Percentiles rank a stretch among this genome's conserved stretches.
These are phyloP conservation scores for Russula sp. DNA, from an alignment of 768 basidiomycete genomes.

Conservation along the genomic window DNA sequence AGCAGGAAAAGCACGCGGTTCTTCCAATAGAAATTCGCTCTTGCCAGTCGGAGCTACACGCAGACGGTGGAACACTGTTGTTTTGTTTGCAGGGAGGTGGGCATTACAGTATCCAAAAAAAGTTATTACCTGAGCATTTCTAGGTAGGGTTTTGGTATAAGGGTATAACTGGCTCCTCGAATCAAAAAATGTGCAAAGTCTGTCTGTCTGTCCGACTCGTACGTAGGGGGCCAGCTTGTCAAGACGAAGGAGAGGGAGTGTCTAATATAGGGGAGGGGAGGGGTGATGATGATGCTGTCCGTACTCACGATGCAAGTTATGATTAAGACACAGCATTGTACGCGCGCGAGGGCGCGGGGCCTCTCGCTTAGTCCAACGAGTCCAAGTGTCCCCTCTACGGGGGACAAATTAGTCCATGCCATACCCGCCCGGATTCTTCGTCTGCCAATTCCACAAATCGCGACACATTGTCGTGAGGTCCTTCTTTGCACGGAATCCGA, in stretches of 20 bases:
- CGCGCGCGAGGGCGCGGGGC: background rate
- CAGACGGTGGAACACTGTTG: background rate
- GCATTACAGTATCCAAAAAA: slow-evolving; percentile 8
- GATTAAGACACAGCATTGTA: slow-evolving; percentile 9
- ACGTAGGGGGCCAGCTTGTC: slow-evolving; percentile 6
- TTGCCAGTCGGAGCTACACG: background rate
- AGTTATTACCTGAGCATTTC: slow-evolving; percentile 9
- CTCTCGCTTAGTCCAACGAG: slow-evolving; percentile 2
- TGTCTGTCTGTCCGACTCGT: slow-evolving; percentile 6
- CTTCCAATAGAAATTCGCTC: background rate
- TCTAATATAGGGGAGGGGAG: slow-evolving; percentile 11
- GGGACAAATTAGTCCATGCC: slow-evolving; percentile 29
- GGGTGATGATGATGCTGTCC: slow-evolving; percentile 12
- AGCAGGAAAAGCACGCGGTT: background rate
- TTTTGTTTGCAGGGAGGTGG: background rate
- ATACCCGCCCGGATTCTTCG: slow-evolving; percentile 84
- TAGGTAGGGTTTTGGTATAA: slow-evolving; percentile 20
- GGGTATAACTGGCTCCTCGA: slow-evolving; percentile 19
- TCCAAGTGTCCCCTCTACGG: background rate
- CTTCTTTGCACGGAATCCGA: slow-evolving; percentile 83
- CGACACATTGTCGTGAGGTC: slow-evolving; percentile 90
- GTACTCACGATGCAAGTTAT: slow-evolving; percentile 17
- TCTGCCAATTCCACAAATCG: slow-evolving; percentile 99
- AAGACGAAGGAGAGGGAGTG: slow-evolving; percentile 5
- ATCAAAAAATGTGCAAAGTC: slow-evolving; percentile 3